These are phyloP conservation scores for Aspergillus arachidicola DNA, from an alignment of 2,329 filamentous ascomycete species.

Conservation along the genomic window DNA sequence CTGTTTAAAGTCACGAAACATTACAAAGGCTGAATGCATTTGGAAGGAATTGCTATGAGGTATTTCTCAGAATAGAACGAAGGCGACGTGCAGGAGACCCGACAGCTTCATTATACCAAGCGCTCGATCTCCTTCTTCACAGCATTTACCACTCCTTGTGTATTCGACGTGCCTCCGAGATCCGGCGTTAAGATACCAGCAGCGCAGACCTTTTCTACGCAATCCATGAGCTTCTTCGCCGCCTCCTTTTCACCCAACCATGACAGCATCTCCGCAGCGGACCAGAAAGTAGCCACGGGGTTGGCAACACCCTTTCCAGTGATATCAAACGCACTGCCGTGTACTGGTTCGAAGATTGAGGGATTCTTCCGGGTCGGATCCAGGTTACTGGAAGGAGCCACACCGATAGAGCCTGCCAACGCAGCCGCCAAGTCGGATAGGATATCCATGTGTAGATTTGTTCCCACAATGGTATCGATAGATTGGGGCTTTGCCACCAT, in stretches of 20 bases:
- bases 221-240: slow-evolving; percentile 58
- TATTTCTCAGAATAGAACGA: background rate
- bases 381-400: slow-evolving; percentile 69
- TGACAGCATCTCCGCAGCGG: slow-evolving; percentile 66
- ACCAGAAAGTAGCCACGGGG: slow-evolving; percentile 69
- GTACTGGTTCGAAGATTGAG: slow-evolving; percentile 65
- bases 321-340: slow-evolving; percentile 66
- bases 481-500: slow-evolving; percentile 56
- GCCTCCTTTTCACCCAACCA: slow-evolving; percentile 63
- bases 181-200: slow-evolving; percentile 59
- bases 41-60: background rate
- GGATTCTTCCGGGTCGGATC: slow-evolving; percentile 64
- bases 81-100: background rate
- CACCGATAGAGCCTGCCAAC: slow-evolving; percentile 69
- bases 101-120: background rate
- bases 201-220: slow-evolving; percentile 62
- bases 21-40: background rate
- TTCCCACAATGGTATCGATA: slow-evolving; percentile 57
- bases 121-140: slow-evolving; percentile 54
- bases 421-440: slow-evolving; percentile 70
- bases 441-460: slow-evolving; percentile 63
- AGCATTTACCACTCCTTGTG: slow-evolving; percentile 60
- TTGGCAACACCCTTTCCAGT: slow-evolving; percentile 63
- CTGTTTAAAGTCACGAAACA: background rate
- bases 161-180: slow-evolving; percentile 59